phyloP scores from a whole-genome alignment of 2,329 filamentous ascomycete species.

The Xylaria sp. region DNA sequence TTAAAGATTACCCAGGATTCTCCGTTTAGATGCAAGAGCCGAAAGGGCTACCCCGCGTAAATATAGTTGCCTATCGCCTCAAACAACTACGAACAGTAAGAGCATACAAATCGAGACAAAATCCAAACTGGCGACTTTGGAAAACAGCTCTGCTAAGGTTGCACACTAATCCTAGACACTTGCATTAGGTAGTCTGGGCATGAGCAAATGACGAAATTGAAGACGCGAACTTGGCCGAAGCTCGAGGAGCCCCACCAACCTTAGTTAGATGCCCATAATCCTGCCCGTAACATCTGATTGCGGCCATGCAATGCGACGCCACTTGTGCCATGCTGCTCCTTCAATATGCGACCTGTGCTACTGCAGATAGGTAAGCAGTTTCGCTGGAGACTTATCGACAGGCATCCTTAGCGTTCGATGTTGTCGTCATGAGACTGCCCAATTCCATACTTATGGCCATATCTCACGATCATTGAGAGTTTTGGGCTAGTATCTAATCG shows the following conservation, averaged over 20 bases:
- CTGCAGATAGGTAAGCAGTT: conserved; percentile 25
- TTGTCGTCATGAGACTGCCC: conserved; percentile 22
- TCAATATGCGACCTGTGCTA: conserved; percentile 17
- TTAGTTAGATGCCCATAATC: conserved; percentile 13
- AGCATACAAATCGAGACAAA: background rate
- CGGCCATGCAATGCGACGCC: conserved; percentile 34
- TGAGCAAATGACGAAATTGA: conserved; percentile 32
- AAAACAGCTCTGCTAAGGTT: conserved; percentile 6
- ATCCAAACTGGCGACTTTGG: background rate
- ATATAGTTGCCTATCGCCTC: background rate
- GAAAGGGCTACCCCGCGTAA: background rate
- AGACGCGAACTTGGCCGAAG: conserved; percentile 15
- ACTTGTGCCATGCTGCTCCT: conserved; percentile 25
- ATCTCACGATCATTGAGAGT: background rate
- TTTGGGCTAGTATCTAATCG: background rate
- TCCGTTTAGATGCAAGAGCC: background rate
- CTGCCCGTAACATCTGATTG: conserved; percentile 29
- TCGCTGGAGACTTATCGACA: conserved; percentile 11
- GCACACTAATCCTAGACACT: conserved; percentile 3
- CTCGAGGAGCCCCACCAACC: conserved; percentile 10
- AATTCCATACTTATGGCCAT: conserved; percentile 1
- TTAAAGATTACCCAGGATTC: background rate
- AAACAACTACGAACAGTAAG: background rate
- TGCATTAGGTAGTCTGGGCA: conserved; percentile 7
- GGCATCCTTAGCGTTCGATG: conserved; percentile 18